A percentile compares a stretch with the other conserved stretches of the same genome.
phyloP scores from a whole-genome alignment of 179 eudicot species.

The Beta corolliflora region DNA sequence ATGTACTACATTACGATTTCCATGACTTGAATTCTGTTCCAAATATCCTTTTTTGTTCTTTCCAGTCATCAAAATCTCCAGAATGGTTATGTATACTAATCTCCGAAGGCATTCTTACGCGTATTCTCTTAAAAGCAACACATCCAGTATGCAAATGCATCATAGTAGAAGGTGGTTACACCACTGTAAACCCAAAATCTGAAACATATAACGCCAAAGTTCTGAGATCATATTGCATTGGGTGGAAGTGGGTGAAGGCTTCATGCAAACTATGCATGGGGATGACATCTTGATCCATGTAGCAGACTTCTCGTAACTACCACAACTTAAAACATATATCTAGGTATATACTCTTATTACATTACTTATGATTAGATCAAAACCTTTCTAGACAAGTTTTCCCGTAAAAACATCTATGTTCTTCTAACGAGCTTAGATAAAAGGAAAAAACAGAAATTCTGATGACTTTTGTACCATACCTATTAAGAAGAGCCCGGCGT shows the following conservation, averaged over 20 bases:
- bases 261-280: background rate
- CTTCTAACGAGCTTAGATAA: background rate
- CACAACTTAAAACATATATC: background rate
- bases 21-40: background rate
- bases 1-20: background rate
- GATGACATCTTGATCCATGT: background rate
- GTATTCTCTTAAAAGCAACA: background rate
- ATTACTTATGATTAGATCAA: background rate
- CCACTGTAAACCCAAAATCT: background rate
- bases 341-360: background rate
- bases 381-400: background rate
- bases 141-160: background rate
- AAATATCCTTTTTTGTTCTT: background rate
- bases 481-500: background rate
- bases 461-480: background rate
- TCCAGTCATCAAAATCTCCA: background rate
- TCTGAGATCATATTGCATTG: background rate
- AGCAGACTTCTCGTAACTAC: background rate
- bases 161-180: background rate
- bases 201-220: background rate
- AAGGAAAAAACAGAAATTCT: background rate
- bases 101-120: background rate
- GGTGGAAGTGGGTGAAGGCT: background rate
- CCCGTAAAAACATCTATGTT: background rate
- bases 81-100: background rate